A percentile compares a stretch with the other conserved stretches of the same genome.
phyloP scores from a whole-genome alignment of 768 basidiomycete species.

The Strobilomyces dryophilus region DNA sequence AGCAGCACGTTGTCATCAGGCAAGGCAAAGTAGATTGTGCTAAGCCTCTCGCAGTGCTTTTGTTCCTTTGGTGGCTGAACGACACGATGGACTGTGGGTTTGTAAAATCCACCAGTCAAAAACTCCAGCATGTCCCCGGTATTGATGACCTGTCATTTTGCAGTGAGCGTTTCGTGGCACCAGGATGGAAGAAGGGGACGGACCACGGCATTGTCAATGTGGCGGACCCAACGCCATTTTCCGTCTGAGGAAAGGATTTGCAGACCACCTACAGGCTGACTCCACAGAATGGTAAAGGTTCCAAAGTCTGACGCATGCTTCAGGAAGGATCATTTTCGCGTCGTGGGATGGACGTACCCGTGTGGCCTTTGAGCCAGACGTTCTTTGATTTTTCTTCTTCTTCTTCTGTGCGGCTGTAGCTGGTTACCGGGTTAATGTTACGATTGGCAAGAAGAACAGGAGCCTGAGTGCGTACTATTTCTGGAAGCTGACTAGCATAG shows the following conservation, averaged over 20 bases:
- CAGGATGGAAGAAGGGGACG: background rate
- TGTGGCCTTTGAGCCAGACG: slow-evolving; percentile 59
- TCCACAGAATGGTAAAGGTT: slow-evolving; percentile 53
- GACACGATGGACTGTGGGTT: slow-evolving; percentile 57
- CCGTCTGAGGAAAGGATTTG: slow-evolving; percentile 52
- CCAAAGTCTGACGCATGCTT: slow-evolving; percentile 40
- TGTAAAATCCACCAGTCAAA: slow-evolving; percentile 55
- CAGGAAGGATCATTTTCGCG: background rate
- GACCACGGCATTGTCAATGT: slow-evolving; percentile 55
- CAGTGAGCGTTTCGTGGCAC: background rate
- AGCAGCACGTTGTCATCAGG: slow-evolving; percentile 48
- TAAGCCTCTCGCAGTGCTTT: slow-evolving; percentile 42
- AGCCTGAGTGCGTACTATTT: slow-evolving; percentile 46
- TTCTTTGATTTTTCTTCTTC: slow-evolving; percentile 49
- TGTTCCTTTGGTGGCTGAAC: slow-evolving; percentile 55
- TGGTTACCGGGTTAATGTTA: slow-evolving; percentile 12
- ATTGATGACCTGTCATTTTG: slow-evolving; percentile 47
- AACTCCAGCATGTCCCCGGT: slow-evolving; percentile 56
- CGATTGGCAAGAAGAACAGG: background rate
- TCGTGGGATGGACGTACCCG: slow-evolving; percentile 32
- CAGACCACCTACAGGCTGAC: slow-evolving; percentile 54
- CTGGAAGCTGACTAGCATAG: slow-evolving; percentile 50
- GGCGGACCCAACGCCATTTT: slow-evolving; percentile 54
- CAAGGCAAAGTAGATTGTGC: slow-evolving; percentile 53
- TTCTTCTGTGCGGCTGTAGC: slow-evolving; percentile 46